Percentiles rank a stretch among this genome's conserved stretches.
Conservation (phyloP, 768 basidiomycete genomes). For the Hemileccinum rubropunctum region DNA sequence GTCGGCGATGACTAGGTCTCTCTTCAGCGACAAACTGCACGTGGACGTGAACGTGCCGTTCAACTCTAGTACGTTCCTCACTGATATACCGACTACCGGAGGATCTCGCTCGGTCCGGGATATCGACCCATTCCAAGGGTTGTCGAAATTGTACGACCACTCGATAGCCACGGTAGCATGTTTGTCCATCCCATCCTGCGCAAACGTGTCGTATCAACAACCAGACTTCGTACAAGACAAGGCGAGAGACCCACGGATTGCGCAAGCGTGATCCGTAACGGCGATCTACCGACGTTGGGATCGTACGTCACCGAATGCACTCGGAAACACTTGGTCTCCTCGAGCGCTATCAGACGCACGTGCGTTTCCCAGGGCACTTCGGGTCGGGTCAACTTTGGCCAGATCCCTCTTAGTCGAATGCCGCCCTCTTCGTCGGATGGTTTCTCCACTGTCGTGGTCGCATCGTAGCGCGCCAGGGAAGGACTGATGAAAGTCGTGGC, state of each 20-base stretch:
- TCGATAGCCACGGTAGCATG: background rate
- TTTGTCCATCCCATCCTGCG: background rate
- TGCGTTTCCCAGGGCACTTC: background rate
- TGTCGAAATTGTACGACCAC: slow-evolving; percentile 1
- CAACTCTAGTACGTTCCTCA: background rate
- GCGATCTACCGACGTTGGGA: background rate
- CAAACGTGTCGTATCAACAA: background rate
- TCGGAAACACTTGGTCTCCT: background rate
- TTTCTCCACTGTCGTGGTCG: background rate
- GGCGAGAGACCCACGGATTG: background rate
- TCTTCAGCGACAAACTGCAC: background rate
- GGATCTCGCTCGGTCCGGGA: background rate
- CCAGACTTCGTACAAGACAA: background rate
- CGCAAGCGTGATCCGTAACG: background rate
- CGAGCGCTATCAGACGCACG: background rate
- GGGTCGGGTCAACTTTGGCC: background rate
- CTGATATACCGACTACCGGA: background rate
- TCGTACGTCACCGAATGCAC: background rate
- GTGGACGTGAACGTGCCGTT: background rate
- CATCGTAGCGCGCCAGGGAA: background rate
- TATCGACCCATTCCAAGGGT: background rate
- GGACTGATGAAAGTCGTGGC: background rate
- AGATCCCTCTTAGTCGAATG: background rate
- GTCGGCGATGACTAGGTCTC: background rate
- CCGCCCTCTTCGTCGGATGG: background rate